Conservation (phyloP, 2,329 filamentous ascomycete genomes). For the Cladobotryum mycophilum region DNA sequence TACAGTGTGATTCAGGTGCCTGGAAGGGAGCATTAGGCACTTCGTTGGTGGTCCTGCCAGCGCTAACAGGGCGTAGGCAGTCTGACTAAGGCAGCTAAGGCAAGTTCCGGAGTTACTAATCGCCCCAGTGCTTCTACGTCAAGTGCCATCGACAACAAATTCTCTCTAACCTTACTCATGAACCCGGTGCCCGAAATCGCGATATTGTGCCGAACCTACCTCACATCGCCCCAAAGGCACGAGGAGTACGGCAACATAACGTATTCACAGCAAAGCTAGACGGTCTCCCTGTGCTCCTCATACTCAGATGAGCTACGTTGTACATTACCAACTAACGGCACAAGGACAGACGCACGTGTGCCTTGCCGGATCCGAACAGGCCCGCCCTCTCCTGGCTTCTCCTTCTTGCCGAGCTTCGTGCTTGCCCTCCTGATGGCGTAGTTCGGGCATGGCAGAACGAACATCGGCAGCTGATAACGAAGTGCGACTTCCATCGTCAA, state of each 20-base stretch:
- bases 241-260: background rate
- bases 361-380: slow-evolving; percentile 3
- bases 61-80: no score
- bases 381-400: slow-evolving; percentile 1
- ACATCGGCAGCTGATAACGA: slow-evolving; percentile 50
- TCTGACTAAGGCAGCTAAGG: background rate
- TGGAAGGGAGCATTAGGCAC: no score
- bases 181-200: background rate
- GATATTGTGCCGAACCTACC: background rate
- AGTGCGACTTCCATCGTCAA: slow-evolving; percentile 43
- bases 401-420: slow-evolving; percentile 20
- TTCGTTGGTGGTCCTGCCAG: no score
- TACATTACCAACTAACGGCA: slow-evolving; percentile 11
- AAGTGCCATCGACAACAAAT: background rate
- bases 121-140: no score
- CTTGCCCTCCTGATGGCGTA: slow-evolving; percentile 56
- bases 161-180: background rate
- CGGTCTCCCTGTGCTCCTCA: no score
- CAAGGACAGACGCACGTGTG: slow-evolving; percentile 5
- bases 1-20: no score
- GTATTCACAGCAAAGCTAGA: no score
- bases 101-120: background rate
- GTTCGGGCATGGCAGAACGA: slow-evolving; percentile 60
- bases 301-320: slow-evolving; percentile 5
- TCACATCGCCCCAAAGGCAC: background rate